Percentiles rank a stretch among this genome's conserved stretches.
phyloP scores from a whole-genome alignment of 306 rosid species.

The Cyamopsis tetragonoloba region DNA sequence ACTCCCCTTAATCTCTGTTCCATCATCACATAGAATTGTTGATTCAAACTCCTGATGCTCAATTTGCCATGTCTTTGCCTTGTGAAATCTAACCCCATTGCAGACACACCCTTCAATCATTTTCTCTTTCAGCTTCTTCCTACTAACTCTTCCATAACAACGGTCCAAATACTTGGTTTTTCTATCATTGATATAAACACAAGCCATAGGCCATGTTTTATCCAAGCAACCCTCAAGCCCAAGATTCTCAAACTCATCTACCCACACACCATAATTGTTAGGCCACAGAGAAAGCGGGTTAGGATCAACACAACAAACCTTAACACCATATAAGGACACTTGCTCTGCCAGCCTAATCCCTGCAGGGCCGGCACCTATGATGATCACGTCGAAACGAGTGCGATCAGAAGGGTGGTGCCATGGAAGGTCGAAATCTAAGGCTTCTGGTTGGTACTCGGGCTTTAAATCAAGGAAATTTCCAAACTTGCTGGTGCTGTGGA shows the following conservation, averaged over 20 bases:
- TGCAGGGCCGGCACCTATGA: slow-evolving; percentile 76
- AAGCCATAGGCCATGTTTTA: slow-evolving; percentile 71
- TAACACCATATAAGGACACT: slow-evolving; percentile 54
- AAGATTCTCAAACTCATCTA: slow-evolving; percentile 64
- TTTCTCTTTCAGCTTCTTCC: slow-evolving; percentile 51
- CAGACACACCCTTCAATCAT: slow-evolving; percentile 50
- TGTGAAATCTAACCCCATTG: slow-evolving; percentile 62
- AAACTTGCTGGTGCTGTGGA: slow-evolving; percentile 40
- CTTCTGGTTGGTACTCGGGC: slow-evolving; percentile 40
- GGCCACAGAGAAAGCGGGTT: slow-evolving; percentile 76
- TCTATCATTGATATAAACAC: slow-evolving; percentile 44
- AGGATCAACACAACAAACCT: slow-evolving; percentile 89
- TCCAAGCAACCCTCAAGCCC: slow-evolving; percentile 66
- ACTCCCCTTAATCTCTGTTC: slow-evolving; percentile 51
- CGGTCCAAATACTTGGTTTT: slow-evolving; percentile 63
- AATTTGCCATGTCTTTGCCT: slow-evolving; percentile 64
- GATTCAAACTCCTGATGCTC: slow-evolving; percentile 60
- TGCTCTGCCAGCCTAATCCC: slow-evolving; percentile 74
- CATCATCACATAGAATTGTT: slow-evolving; percentile 55
- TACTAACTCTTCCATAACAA: slow-evolving; percentile 57
- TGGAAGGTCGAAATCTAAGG: slow-evolving; percentile 57
- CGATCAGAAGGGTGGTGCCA: slow-evolving; percentile 40
- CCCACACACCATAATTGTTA: slow-evolving; percentile 90
- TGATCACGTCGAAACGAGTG: slow-evolving; percentile 49
- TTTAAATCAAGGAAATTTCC: slow-evolving; percentile 60